A percentile compares a stretch with the other conserved stretches of the same genome.
phyloP scores from a whole-genome alignment of 108 stramenopile genomes.

The Cyclotella cryptica region DNA sequence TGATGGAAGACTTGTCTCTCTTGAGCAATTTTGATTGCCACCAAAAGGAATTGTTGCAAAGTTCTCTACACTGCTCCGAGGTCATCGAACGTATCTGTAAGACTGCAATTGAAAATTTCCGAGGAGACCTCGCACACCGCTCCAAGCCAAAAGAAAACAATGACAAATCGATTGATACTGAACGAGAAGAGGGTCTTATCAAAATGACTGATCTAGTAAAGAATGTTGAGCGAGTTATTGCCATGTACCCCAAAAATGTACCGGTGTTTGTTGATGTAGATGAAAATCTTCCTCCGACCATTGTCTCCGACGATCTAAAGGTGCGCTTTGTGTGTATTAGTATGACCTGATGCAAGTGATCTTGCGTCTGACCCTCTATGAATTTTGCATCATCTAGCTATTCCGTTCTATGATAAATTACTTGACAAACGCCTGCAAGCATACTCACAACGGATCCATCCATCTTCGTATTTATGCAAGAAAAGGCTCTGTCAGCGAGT shows the following conservation, averaged over 20 bases:
- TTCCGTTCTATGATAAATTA: constrained; percentile 77
- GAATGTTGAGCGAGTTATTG: constrained; percentile 58
- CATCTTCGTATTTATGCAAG: constrained; percentile 54
- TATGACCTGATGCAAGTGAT: too few relatives aligned
- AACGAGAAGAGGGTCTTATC: constrained; percentile 23
- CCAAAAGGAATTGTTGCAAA: constrained; percentile 67
- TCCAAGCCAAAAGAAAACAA: too few relatives aligned
- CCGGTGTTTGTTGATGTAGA: constrained; percentile 62
- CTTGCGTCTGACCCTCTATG: too few relatives aligned
- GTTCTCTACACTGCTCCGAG: constrained; percentile 55
- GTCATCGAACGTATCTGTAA: constrained; percentile 75
- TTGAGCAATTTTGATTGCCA: constrained; percentile 46
- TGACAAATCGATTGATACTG: too few relatives aligned
- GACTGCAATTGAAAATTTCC: constrained; percentile 70
- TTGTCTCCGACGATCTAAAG: constrained; percentile 70
- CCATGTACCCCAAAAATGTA: constrained; percentile 67
- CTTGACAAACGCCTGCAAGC: constrained; percentile 75
- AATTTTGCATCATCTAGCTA: constrained; percentile 30
- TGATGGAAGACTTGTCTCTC: constrained; percentile 75
- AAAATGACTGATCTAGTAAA: constrained; percentile 53
- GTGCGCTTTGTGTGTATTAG: too few relatives aligned
- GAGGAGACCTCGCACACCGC: constrained; percentile 19
- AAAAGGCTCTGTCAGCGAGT: constrained; percentile 12
- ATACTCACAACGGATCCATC: constrained; percentile 65
- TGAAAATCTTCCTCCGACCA: constrained; percentile 45